These are phyloP conservation scores for Trichosporon coremiiforme DNA, from an alignment of 1,284 basidiomycete species.

Conservation along the genomic window DNA sequence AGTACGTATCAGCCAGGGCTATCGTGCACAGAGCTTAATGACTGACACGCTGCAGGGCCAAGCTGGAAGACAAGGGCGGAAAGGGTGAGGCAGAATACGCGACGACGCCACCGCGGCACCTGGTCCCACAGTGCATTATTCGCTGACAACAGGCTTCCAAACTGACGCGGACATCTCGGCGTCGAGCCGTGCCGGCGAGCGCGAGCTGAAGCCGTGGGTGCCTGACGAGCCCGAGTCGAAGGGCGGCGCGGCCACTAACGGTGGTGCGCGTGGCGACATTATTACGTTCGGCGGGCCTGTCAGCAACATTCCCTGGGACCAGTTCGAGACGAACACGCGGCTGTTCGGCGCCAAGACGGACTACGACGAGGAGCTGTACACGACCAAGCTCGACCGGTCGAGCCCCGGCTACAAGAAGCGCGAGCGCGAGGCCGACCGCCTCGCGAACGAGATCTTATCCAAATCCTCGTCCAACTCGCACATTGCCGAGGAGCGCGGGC, in stretches of 20 bases:
- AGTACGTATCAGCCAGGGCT: conserved; percentile 6
- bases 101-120: conserved; percentile 30
- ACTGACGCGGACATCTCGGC: conserved; percentile 83
- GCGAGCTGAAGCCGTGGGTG: conserved; percentile 83
- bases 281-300: conserved; percentile 49
- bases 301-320: conserved; percentile 72
- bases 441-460: conserved; percentile 88
- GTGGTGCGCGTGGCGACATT: conserved; percentile 36
- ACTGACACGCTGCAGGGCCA: conserved; percentile 19
- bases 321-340: conserved; percentile 91
- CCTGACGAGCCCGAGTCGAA: conserved; percentile 46
- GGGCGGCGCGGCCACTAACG: conserved; percentile 36
- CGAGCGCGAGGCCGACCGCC: conserved; percentile 80
- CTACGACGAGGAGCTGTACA: conserved; percentile 94
- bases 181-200: conserved; percentile 60
- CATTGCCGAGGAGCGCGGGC: conserved; percentile 83
- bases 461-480: conserved; percentile 74
- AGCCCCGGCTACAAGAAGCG: conserved; percentile 77
- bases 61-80: conserved; percentile 25
- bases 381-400: conserved; percentile 85
- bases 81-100: conserved; percentile 24
- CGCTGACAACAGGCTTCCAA: conserved; percentile 67
- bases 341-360: conserved; percentile 88
- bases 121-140: conserved; percentile 6
- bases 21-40: neutral